phyloP scores from a whole-genome alignment of 2,329 filamentous ascomycete genomes.

The Gaeumannomyces tritici region DNA sequence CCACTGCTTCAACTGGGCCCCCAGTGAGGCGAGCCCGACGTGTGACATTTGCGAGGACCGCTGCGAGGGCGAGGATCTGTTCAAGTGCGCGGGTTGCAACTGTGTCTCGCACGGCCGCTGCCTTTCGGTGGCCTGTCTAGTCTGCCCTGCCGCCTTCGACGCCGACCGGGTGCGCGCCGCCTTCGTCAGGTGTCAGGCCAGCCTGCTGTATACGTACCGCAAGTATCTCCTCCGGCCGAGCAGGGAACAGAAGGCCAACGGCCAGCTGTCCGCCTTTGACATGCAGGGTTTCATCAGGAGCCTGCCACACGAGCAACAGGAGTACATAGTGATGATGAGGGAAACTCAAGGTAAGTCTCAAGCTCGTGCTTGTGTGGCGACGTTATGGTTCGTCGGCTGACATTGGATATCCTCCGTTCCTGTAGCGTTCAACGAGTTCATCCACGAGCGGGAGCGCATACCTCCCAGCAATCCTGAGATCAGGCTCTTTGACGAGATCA shows the following conservation, averaged over 20 bases:
- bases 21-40: conserved; percentile 46
- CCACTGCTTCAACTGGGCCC: conserved; percentile 63
- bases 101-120: conserved; percentile 49
- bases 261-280: conserved; percentile 54
- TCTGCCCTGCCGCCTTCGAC: conserved; percentile 54
- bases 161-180: conserved; percentile 52
- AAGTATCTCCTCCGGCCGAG: conserved; percentile 51
- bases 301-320: conserved; percentile 55
- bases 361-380: too few relatives aligned
- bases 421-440: conserved; percentile 69
- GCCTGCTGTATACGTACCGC: conserved; percentile 55
- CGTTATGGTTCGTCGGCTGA: background rate
- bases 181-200: conserved; percentile 57
- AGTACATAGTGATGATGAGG: conserved; percentile 53
- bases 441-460: conserved; percentile 67
- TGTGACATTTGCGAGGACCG: conserved; percentile 73
- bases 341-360: conserved; percentile 53
- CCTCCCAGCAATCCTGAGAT: conserved; percentile 53
- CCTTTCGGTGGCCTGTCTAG: conserved; percentile 52
- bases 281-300: conserved; percentile 57
- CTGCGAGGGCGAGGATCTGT: conserved; percentile 62
- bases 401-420: background rate
- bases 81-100: conserved; percentile 60
- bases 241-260: conserved; percentile 49
- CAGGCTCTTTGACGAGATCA: conserved; percentile 75